These are phyloP conservation scores for Aspergillus incahuasiensis DNA, from an alignment of 495 filamentous ascomycete species.

Conservation along the genomic window DNA sequence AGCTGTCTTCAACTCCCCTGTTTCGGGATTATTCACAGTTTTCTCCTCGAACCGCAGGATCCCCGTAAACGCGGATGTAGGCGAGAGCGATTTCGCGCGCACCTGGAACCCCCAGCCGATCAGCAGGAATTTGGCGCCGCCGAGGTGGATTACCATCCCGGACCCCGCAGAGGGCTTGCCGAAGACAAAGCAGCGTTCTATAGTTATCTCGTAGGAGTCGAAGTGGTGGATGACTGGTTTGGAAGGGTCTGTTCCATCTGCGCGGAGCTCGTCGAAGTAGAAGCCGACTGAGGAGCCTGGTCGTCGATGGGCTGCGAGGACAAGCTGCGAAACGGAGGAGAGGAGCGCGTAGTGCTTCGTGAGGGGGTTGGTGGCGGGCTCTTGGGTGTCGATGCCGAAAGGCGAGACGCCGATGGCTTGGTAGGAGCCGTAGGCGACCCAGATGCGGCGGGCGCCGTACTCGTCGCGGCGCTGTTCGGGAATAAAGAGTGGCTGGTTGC, in stretches of 20 bases:
- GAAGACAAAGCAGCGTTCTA: slow-evolving; percentile 46
- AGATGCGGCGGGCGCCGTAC: slow-evolving; percentile 42
- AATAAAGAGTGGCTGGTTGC: slow-evolving; percentile 46
- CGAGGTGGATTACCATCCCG: slow-evolving; percentile 44
- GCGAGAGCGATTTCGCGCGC: slow-evolving; percentile 21
- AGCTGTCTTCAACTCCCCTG: slow-evolving; percentile 31
- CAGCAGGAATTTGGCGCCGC: slow-evolving; percentile 36
- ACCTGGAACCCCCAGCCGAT: slow-evolving; percentile 47
- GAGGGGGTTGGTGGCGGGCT: slow-evolving; percentile 29
- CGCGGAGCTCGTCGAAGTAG: slow-evolving; percentile 41
- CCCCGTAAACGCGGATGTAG: slow-evolving; percentile 37
- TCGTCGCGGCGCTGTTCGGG: slow-evolving; percentile 48
- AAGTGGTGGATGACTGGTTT: slow-evolving; percentile 20
- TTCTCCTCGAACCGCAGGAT: slow-evolving; percentile 42
- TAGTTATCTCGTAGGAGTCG: slow-evolving; percentile 30
- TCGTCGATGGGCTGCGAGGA: slow-evolving; percentile 38
- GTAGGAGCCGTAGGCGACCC: slow-evolving; percentile 39
- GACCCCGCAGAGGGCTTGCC: slow-evolving; percentile 36
- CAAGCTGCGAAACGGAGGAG: slow-evolving; percentile 24
- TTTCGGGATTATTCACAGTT: slow-evolving; percentile 27
- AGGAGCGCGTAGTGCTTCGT: slow-evolving; percentile 40
- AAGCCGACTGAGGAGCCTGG: slow-evolving; percentile 39
- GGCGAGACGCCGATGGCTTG: slow-evolving; percentile 39
- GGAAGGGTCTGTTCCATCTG: slow-evolving; percentile 18
- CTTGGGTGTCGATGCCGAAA: slow-evolving; percentile 45